phyloP scores from a whole-genome alignment of 208 protist genomes.

The Crithidia thermophila region DNA sequence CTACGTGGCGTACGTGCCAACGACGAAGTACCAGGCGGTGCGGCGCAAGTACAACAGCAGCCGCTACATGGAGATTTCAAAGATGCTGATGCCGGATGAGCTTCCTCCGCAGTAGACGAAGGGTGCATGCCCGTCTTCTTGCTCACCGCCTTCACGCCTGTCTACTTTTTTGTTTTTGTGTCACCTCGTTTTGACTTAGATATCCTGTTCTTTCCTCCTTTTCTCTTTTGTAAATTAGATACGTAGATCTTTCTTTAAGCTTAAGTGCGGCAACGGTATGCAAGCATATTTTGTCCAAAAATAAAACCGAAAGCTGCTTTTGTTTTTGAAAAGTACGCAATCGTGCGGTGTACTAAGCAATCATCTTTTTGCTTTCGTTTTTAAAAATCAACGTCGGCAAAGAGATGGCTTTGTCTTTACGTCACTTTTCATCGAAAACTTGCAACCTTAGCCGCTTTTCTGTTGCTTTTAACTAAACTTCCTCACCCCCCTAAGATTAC shows the following conservation, averaged over 20 bases:
- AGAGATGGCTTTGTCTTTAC: too few relatives aligned
- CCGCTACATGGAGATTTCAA: conserved; percentile 79
- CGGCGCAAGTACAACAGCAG: conserved; percentile 86
- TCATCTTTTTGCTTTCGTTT: too few relatives aligned
- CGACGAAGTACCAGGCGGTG: conserved; percentile 87
- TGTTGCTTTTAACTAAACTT: too few relatives aligned
- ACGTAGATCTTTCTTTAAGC: conserved; percentile 16
- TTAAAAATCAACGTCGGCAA: too few relatives aligned
- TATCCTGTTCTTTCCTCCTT: conserved; percentile 16
- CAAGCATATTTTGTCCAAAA: too few relatives aligned
- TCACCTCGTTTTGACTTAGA: conserved; percentile 2
- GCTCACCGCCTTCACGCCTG: not conserved
- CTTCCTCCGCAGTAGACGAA: conserved; percentile 33
- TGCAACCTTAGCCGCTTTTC: too few relatives aligned
- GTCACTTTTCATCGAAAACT: too few relatives aligned
- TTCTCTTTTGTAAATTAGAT: conserved; percentile 24
- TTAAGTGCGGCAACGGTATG: too few relatives aligned
- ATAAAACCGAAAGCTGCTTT: too few relatives aligned
- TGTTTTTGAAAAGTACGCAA: too few relatives aligned
- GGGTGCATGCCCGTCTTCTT: not conserved
- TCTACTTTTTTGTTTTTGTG: conserved; percentile 7
- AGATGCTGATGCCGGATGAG: conserved; percentile 68
- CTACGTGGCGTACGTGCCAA: conserved; percentile 77
- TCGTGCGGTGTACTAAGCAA: too few relatives aligned
- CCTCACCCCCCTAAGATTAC: too few relatives aligned